A percentile compares a stretch with the other conserved stretches of the same genome.
Conservation (phyloP, 164 flowering plant species). For the Houttuynia cordata region DNA sequence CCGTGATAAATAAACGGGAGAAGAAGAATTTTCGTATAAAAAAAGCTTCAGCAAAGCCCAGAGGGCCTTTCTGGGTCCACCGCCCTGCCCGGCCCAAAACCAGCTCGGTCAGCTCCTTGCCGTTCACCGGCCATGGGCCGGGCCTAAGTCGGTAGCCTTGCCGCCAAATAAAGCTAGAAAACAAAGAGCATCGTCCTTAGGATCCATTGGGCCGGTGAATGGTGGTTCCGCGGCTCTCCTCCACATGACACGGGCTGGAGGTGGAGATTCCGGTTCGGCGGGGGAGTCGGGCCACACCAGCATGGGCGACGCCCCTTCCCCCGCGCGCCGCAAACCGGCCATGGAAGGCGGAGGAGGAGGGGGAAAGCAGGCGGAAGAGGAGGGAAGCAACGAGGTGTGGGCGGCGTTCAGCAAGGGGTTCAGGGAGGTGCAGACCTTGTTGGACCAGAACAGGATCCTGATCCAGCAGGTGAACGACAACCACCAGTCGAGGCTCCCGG, state of each 20-base stretch:
- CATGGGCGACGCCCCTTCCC: conserved; percentile 15
- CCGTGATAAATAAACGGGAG: too few relatives aligned
- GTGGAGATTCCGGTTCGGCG: conserved; percentile 9
- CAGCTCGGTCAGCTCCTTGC: too few relatives aligned
- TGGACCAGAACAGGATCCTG: conserved; percentile 46
- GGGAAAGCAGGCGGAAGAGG: conserved; percentile 4
- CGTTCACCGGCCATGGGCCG: too few relatives aligned
- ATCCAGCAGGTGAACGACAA: conserved; percentile 56
- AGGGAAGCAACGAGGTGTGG: conserved; percentile 31
- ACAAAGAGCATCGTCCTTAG: too few relatives aligned
- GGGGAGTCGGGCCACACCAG: conserved; percentile 13
- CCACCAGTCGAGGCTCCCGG: conserved; percentile 44
- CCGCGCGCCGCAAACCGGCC: background rate
- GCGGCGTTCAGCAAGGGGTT: conserved; percentile 28
- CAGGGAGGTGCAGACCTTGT: conserved; percentile 32
- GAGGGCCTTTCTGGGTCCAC: too few relatives aligned
- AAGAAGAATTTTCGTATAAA: too few relatives aligned
- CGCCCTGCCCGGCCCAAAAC: too few relatives aligned
- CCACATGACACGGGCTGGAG: background rate
- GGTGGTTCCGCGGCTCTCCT: too few relatives aligned
- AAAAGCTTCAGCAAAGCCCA: too few relatives aligned
- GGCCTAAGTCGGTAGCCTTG: too few relatives aligned
- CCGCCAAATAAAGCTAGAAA: too few relatives aligned
- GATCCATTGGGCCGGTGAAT: too few relatives aligned
- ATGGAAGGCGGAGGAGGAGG: conserved; percentile 3